Evolutionary conservation across 768 basidiomycete species (phyloP).

Genomic region (Lentinula guzmanii): DNA sequence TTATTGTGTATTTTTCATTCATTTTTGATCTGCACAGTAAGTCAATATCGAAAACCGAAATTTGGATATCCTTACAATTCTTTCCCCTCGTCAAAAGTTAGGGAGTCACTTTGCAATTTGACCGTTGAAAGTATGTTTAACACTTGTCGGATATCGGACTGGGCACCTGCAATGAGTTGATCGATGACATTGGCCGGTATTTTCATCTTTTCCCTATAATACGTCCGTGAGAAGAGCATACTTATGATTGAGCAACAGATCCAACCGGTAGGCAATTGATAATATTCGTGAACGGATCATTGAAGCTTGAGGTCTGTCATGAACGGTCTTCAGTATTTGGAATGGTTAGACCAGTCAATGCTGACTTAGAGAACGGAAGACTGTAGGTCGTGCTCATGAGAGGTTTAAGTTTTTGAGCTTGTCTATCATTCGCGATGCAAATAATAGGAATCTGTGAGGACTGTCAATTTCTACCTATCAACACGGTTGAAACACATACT

Average conservation of each 20-base stretch:
- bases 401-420: constrained; percentile 89
- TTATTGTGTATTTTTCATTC: constrained; percentile 89
- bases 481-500: constrained; percentile 29
- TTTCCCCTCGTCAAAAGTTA: constrained; percentile 92
- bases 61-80: constrained; percentile 51
- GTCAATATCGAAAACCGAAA: not conserved
- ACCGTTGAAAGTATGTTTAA: constrained; percentile 98
- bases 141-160: constrained; percentile 96
- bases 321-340: constrained; percentile 8
- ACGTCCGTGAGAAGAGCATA: not conserved
- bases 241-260: not conserved
- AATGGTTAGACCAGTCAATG: not conserved
- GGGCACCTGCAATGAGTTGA: constrained; percentile 80
- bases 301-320: constrained; percentile 63
- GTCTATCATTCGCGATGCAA: constrained; percentile 91
- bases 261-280: constrained; percentile 86
- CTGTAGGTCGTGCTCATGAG: constrained; percentile 64
- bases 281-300: constrained; percentile 83
- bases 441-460: constrained; percentile 82
- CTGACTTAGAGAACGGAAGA: constrained; percentile 74
- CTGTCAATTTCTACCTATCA: not conserved
- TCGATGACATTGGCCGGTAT: constrained; percentile 89
- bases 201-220: constrained; percentile 81
- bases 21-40: constrained; percentile 48
- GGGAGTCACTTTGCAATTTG: constrained; percentile 73